These are phyloP conservation scores for Gracilaria domingensis DNA, from an alignment of 23 red algal species.

Conservation along the genomic window DNA sequence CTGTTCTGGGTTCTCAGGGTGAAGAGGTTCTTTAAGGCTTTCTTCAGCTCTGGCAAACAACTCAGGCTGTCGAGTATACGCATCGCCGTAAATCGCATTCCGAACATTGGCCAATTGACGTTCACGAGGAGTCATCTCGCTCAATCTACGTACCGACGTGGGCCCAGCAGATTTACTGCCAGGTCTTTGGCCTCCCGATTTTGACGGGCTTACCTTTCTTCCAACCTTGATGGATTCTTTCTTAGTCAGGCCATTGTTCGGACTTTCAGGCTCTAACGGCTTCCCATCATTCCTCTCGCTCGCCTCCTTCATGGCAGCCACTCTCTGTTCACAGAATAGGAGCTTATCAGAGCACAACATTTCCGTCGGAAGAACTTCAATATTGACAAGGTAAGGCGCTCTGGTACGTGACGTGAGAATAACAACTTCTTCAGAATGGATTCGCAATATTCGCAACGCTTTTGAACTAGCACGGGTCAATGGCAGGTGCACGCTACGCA, in stretches of 20 bases:
- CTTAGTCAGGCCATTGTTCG: neutral
- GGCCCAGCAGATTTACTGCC: constrained; percentile 11
- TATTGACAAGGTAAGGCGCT: constrained; percentile 86
- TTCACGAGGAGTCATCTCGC: constrained; percentile 79
- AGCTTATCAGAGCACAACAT: constrained; percentile 86
- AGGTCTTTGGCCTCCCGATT: neutral
- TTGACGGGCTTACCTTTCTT: neutral
- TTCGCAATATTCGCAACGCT: constrained; percentile 85
- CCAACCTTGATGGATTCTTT: neutral
- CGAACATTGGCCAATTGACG: constrained; percentile 72
- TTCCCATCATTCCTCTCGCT: constrained; percentile 1
- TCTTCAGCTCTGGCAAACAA: constrained; percentile 44
- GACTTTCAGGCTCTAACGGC: neutral
- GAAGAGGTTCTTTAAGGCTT: neutral
- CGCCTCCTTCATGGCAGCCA: constrained; percentile 7
- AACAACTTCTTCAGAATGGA: constrained; percentile 74
- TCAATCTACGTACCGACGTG: constrained; percentile 28
- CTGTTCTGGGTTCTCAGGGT: constrained; percentile 25
- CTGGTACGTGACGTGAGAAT: constrained; percentile 83
- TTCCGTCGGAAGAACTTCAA: constrained; percentile 91
- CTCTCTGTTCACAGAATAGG: constrained; percentile 84
- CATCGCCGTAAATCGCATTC: constrained; percentile 68
- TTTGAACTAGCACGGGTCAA: constrained; percentile 75
- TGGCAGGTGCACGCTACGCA: constrained; percentile 86
- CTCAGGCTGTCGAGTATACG: constrained; percentile 58